phyloP scores from a whole-genome alignment of 1,284 basidiomycete genomes.

The Leccinum holopus region DNA sequence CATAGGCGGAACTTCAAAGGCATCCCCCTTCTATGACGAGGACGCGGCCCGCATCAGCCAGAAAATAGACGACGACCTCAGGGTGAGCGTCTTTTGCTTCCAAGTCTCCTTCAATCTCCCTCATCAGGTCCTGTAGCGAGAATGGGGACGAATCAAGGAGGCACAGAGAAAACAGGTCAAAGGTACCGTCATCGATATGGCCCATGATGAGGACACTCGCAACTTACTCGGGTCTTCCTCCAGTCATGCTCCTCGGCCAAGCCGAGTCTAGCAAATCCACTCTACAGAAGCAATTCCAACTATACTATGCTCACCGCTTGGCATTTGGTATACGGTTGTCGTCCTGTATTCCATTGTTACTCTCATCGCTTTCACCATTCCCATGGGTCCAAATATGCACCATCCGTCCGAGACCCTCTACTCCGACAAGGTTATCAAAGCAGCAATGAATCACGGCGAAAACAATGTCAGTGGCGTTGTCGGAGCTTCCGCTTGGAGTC shows the following conservation, averaged over 20 bases:
- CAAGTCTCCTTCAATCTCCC: not conserved
- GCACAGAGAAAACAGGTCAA: constrained; percentile 58
- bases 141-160: constrained; percentile 51
- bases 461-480: constrained; percentile 68
- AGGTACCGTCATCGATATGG: constrained; percentile 43
- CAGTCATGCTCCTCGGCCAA: constrained; percentile 70
- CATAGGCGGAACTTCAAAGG: constrained; percentile 31
- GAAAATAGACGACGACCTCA: constrained; percentile 70
- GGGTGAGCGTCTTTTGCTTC: constrained; percentile 40
- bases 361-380: constrained; percentile 57
- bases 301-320: constrained; percentile 34
- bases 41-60: constrained; percentile 56
- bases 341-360: constrained; percentile 28
- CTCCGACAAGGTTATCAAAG: constrained; percentile 61
- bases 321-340: constrained; percentile 28
- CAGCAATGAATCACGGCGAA: constrained; percentile 52
- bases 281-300: constrained; percentile 77
- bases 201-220: not conserved
- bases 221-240: constrained; percentile 10
- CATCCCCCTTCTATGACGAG: constrained; percentile 41
- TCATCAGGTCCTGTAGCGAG: constrained; percentile 43
- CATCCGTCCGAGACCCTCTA: constrained; percentile 73
- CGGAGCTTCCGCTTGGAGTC: constrained; percentile 36
- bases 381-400: constrained; percentile 71
- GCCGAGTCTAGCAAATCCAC: constrained; percentile 81